Evolutionary conservation across 2,329 filamentous ascomycete species (phyloP).

Genomic region (Colletotrichum godetiae): DNA sequence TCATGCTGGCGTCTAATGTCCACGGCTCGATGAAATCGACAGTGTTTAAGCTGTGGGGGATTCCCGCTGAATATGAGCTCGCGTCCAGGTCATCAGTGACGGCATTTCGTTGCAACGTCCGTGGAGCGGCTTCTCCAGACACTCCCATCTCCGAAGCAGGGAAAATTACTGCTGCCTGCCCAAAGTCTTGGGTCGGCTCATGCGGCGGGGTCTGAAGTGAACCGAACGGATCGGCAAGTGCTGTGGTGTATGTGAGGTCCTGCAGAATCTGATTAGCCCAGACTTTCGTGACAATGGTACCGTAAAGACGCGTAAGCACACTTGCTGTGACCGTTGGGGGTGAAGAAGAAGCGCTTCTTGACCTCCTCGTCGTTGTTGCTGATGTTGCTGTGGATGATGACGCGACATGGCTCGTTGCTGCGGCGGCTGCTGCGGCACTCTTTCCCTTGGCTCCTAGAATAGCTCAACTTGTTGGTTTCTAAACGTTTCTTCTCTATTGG

Average conservation of each 20-base stretch:
- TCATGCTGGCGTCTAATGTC: background rate
- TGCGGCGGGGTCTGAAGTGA: background rate
- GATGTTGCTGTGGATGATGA: background rate
- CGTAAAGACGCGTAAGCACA: background rate
- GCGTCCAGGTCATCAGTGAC: background rate
- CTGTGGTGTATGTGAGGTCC: background rate
- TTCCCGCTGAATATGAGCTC: background rate
- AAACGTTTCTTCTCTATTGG: background rate
- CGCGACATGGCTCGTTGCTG: background rate
- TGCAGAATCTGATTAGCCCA: background rate
- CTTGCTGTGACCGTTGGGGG: background rate
- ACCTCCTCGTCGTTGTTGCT: background rate
- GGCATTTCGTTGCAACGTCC: background rate
- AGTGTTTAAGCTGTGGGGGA: background rate
- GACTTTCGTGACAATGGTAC: background rate
- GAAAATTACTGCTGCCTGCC: background rate
- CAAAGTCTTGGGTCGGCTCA: background rate
- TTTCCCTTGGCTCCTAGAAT: background rate
- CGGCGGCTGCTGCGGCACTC: background rate
- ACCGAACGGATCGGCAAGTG: background rate
- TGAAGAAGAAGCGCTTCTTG: background rate
- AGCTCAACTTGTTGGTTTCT: background rate
- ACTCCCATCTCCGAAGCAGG: background rate
- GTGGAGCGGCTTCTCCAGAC: background rate
- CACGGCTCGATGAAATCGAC: background rate